Conservation (phyloP, 805 yeast species). For the Lachancea meyersii region DNA sequence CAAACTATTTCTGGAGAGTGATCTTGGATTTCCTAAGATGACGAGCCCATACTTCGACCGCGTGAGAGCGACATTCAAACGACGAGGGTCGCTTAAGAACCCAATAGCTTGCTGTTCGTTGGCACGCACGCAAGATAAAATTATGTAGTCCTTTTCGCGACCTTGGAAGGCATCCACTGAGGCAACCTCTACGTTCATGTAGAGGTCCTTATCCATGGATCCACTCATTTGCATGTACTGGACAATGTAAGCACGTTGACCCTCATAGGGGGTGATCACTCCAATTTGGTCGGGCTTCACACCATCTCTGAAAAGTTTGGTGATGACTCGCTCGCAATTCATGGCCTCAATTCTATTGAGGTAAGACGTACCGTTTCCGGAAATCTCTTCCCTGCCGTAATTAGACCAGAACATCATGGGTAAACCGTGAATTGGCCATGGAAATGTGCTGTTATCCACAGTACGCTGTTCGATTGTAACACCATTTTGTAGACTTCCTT, state of each 20-base stretch:
- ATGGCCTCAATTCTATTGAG: conserved; percentile 85
- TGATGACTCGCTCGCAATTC: conserved; percentile 75
- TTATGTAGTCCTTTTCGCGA: conserved; percentile 91
- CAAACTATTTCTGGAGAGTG: conserved; percentile 59
- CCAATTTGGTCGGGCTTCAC: conserved; percentile 79
- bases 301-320: conserved; percentile 69
- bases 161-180: conserved; percentile 99
- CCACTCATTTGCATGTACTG: conserved; percentile 75
- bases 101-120: conserved; percentile 72
- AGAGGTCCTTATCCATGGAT: conserved; percentile 55
- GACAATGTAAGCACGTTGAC: conserved; percentile 76
- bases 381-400: conserved; percentile 82
- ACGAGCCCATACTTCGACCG: conserved; percentile 80
- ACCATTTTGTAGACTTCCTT: conserved; percentile 87
- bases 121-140: conserved; percentile 92
- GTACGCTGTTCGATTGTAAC: conserved; percentile 71
- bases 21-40: conserved; percentile 77
- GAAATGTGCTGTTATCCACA: conserved; percentile 52
- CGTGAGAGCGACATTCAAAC: conserved; percentile 84
- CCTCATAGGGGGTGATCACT: conserved; percentile 90
- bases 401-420: conserved; percentile 98
- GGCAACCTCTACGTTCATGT: conserved; percentile 74
- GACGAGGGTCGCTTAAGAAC: conserved; percentile 75
- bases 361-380: conserved; percentile 73
- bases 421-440: conserved; percentile 80